Evolutionary conservation across 768 basidiomycete genomes (phyloP).

Genomic region (Lentinula sp.): DNA sequence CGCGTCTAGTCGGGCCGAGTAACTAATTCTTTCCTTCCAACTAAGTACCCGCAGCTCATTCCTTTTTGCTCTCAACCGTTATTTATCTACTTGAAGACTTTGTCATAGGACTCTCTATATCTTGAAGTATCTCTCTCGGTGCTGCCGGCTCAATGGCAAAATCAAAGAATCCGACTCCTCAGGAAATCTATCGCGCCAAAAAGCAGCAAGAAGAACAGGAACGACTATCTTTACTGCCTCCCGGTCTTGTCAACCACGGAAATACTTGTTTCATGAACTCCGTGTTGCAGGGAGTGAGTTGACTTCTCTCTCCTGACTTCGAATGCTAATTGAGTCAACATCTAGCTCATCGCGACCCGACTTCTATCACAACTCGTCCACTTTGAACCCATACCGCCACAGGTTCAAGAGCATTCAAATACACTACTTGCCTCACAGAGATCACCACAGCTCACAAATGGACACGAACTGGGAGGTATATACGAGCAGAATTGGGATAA

Average conservation of each 20-base stretch:
- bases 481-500: conserved; percentile 49
- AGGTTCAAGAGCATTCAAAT: conserved; percentile 31
- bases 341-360: conserved; percentile 61
- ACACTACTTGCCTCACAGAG: conserved; percentile 38
- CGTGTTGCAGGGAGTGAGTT: conserved; percentile 78
- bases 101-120: background rate
- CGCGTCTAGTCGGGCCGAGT: background rate
- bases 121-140: background rate
- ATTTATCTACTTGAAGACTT: background rate
- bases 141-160: conserved; percentile 35
- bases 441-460: conserved; percentile 69
- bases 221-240: conserved; percentile 54
- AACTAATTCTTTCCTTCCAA: background rate
- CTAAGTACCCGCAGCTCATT: background rate
- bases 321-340: background rate
- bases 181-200: conserved; percentile 55
- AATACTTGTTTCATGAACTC: conserved; percentile 98
- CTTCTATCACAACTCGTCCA: conserved; percentile 52
- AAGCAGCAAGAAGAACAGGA: conserved; percentile 61
- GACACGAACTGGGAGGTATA: conserved; percentile 45
- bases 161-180: conserved; percentile 49
- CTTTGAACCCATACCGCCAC: conserved; percentile 42
- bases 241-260: conserved; percentile 74
- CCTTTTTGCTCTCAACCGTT: background rate
- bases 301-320: background rate